These are phyloP conservation scores for Paramecium sonneborni DNA, from an alignment of 73 alveolate species.

Conservation along the genomic window DNA sequence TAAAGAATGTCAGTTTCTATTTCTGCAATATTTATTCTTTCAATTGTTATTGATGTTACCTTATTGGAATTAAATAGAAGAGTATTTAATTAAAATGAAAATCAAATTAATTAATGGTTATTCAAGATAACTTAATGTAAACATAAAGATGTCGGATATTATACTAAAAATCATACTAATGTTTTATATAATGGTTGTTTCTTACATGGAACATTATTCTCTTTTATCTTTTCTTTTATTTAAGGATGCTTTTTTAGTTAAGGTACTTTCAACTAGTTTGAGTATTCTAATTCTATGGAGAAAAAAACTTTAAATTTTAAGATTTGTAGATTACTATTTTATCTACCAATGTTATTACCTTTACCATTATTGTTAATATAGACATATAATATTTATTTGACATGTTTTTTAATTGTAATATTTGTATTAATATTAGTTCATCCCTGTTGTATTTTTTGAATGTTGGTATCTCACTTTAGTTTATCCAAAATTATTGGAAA, in stretches of 20 bases:
- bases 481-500: background rate
- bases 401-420: background rate
- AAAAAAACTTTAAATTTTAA: background rate
- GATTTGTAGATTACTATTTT: background rate
- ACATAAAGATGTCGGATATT: background rate
- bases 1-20: background rate
- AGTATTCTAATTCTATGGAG: background rate
- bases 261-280: background rate
- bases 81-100: background rate
- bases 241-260: slow-evolving; percentile 28
- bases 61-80: background rate
- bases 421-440: background rate
- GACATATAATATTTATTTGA: background rate
- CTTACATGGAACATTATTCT: background rate
- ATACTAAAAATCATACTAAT: slow-evolving; percentile 6
- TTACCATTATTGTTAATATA: background rate
- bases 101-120: background rate
- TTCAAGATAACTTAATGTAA: background rate
- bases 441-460: background rate
- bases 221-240: background rate
- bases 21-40: background rate
- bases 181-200: slow-evolving; percentile 29
- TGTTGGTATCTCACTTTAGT: background rate
- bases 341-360: background rate
- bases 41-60: background rate